phyloP scores from a whole-genome alignment of 805 yeast species.

The Hanseniaspora singularis region DNA sequence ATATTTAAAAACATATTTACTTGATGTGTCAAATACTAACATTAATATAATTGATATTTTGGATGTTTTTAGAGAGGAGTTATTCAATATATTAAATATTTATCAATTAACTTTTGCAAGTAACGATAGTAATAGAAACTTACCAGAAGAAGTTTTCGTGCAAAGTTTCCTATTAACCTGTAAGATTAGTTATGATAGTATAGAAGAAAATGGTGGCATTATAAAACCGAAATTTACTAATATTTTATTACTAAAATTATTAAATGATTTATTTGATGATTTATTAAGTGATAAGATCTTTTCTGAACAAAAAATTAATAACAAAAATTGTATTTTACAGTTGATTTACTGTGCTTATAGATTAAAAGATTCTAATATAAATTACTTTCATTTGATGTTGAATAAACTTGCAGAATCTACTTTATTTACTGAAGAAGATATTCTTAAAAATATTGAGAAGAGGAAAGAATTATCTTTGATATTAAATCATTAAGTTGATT shows the following conservation, averaged over 20 bases:
- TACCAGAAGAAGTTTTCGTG: slow-evolving; percentile 18
- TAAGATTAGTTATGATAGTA: slow-evolving; percentile 17
- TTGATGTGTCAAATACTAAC: slow-evolving; percentile 22
- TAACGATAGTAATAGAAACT: slow-evolving; percentile 9
- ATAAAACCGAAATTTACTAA: slow-evolving; percentile 11
- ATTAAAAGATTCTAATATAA: slow-evolving; percentile 35
- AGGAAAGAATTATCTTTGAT: slow-evolving; percentile 26
- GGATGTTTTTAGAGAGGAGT: slow-evolving; percentile 70
- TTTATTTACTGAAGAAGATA: slow-evolving; percentile 21
- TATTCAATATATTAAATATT: slow-evolving; percentile 24
- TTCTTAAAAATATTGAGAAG: slow-evolving; percentile 24
- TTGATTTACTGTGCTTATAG: slow-evolving; percentile 82
- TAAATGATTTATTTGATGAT: slow-evolving; percentile 26
- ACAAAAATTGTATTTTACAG: slow-evolving; percentile 66
- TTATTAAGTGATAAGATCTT: slow-evolving; percentile 24
- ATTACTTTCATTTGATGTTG: slow-evolving; percentile 26
- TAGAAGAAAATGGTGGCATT: neutral
- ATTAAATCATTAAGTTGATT: neutral
- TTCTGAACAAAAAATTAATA: slow-evolving; percentile 30
- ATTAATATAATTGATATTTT: slow-evolving; percentile 53
- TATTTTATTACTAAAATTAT: slow-evolving; percentile 25
- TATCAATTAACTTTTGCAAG: slow-evolving; percentile 21
- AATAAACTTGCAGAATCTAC: slow-evolving; percentile 23
- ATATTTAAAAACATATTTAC: slow-evolving; percentile 19
- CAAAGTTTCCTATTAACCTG: slow-evolving; percentile 3